Percentiles rank a stretch among this genome's conserved stretches.
Conservation (phyloP, 108 stramenopile species). For the Fragilariopsis cylindrus region DNA sequence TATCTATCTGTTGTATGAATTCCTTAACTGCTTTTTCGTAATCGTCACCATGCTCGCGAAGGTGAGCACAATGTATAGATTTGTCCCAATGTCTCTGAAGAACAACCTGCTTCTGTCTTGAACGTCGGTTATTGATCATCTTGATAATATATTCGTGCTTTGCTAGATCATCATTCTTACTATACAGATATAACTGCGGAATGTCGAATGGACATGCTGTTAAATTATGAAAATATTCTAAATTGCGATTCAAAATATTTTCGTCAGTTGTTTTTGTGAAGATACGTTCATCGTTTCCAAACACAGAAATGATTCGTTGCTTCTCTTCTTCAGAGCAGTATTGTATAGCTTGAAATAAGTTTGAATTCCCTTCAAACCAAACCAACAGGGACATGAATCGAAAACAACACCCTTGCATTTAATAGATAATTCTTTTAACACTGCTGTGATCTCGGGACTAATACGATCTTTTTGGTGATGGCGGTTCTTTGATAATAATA, state of each 20-base stretch:
- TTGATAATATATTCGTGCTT: conserved; percentile 37
- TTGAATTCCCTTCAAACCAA: conserved; percentile 34
- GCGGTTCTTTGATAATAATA: conserved; percentile 28
- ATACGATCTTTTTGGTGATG: conserved; percentile 5
- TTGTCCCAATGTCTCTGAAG: conserved; percentile 43
- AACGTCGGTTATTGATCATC: conserved; percentile 40
- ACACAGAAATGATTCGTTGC: conserved; percentile 22
- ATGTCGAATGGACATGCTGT: conserved; percentile 40
- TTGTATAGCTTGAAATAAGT: conserved; percentile 34
- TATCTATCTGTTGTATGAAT: conserved; percentile 14
- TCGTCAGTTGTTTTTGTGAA: conserved; percentile 10
- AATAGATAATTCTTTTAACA: not conserved
- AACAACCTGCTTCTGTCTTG: conserved; percentile 32
- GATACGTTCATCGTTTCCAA: conserved; percentile 8
- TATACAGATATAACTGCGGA: conserved; percentile 72
- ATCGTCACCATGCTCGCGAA: conserved; percentile 50
- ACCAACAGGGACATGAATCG: conserved; percentile 70
- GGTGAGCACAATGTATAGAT: conserved; percentile 69
- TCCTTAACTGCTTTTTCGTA: conserved; percentile 37
- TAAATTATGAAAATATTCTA: conserved; percentile 54
- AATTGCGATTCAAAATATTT: conserved; percentile 25
- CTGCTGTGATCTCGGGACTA: not conserved
- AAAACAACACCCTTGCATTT: conserved; percentile 62
- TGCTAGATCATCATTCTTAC: conserved; percentile 57
- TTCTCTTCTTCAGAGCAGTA: conserved; percentile 34